These are phyloP conservation scores for Colletotrichum simmondsii DNA, from an alignment of 2,329 filamentous ascomycete genomes.

Conservation along the genomic window DNA sequence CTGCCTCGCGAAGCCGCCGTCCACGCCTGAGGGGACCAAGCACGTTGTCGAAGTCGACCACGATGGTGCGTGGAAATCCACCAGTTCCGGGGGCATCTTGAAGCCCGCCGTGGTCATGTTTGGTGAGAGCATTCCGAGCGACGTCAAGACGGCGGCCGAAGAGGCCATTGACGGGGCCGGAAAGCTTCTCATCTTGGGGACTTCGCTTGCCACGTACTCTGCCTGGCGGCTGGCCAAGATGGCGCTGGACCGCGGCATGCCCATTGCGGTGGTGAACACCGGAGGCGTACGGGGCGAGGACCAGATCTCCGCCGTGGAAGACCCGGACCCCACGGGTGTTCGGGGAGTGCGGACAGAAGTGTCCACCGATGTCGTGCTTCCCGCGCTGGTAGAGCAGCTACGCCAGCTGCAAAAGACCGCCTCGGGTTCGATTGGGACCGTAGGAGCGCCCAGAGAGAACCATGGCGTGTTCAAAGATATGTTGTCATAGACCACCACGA, in stretches of 20 bases:
- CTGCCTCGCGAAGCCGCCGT: conserved; percentile 75
- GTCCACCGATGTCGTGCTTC: conserved; percentile 67
- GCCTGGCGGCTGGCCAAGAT: conserved; percentile 90
- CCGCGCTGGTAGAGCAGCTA: conserved; percentile 65
- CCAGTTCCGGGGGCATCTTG: conserved; percentile 79
- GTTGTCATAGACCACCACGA: conserved; percentile 57
- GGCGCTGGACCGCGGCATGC: conserved; percentile 84
- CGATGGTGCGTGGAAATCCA: conserved; percentile 81
- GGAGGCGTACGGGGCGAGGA: conserved; percentile 86
- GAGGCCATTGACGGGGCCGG: conserved; percentile 81
- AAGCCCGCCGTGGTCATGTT: conserved; percentile 98
- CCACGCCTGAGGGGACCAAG: conserved; percentile 62
- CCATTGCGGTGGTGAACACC: conserved; percentile 88
- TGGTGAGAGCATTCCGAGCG: conserved; percentile 81
- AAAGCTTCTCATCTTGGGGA: conserved; percentile 83
- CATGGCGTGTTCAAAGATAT: conserved; percentile 65
- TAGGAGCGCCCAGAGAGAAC: conserved; percentile 33
- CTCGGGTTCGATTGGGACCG: not conserved
- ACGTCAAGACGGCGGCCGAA: conserved; percentile 82
- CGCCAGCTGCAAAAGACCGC: conserved; percentile 40
- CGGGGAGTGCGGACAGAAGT: conserved; percentile 67
- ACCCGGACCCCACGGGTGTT: conserved; percentile 61
- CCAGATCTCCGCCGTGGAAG: conserved; percentile 70
- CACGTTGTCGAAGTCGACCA: conserved; percentile 75
- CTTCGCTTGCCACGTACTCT: conserved; percentile 92